Evolutionary conservation across 495 filamentous ascomycete species (phyloP).

Genomic region (Penicillium flavigenum): DNA sequence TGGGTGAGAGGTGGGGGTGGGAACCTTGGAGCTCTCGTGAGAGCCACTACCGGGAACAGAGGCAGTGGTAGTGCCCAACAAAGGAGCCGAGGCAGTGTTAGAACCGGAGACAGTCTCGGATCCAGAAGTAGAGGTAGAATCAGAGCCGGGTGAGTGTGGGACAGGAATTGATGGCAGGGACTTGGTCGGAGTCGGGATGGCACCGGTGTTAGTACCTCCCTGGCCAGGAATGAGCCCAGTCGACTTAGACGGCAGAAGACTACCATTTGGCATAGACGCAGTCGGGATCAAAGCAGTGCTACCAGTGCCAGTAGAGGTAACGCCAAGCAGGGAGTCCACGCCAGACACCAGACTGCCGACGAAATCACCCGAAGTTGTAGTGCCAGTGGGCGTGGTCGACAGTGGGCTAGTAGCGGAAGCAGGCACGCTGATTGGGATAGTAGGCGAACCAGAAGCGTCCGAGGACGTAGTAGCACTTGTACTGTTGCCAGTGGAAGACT

Average conservation of each 20-base stretch:
- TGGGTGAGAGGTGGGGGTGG: slow-evolving; percentile 23
- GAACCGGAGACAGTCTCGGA: slow-evolving; percentile 13
- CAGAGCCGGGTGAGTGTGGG: slow-evolving; percentile 20
- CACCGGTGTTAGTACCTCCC: slow-evolving; percentile 32
- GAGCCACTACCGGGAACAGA: slow-evolving; percentile 13
- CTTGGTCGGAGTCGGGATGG: slow-evolving; percentile 28
- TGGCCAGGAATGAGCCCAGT: slow-evolving; percentile 17
- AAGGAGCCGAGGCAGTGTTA: slow-evolving; percentile 20
- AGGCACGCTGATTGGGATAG: slow-evolving; percentile 34
- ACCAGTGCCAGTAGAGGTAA: slow-evolving; percentile 18
- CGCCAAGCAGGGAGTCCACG: slow-evolving; percentile 11
- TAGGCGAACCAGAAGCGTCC: slow-evolving; percentile 12
- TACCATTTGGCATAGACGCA: slow-evolving; percentile 7
- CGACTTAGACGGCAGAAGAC: slow-evolving; percentile 18
- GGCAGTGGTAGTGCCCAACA: slow-evolving; percentile 14
- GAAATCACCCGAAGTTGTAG: slow-evolving; percentile 13
- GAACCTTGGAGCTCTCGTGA: slow-evolving; percentile 14
- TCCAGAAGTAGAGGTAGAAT: slow-evolving; percentile 8
- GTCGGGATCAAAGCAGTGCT: slow-evolving; percentile 19
- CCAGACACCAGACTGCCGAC: slow-evolving; percentile 13
- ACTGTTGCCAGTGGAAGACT: slow-evolving; percentile 9
- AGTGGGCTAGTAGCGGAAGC: slow-evolving; percentile 19
- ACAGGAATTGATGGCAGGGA: slow-evolving; percentile 26
- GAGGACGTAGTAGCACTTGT: slow-evolving; percentile 7
- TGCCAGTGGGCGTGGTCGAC: slow-evolving; percentile 15